Percentiles rank a stretch among this genome's conserved stretches.
phyloP scores from a whole-genome alignment of 805 yeast genomes.

The Grigorovia humatica region DNA sequence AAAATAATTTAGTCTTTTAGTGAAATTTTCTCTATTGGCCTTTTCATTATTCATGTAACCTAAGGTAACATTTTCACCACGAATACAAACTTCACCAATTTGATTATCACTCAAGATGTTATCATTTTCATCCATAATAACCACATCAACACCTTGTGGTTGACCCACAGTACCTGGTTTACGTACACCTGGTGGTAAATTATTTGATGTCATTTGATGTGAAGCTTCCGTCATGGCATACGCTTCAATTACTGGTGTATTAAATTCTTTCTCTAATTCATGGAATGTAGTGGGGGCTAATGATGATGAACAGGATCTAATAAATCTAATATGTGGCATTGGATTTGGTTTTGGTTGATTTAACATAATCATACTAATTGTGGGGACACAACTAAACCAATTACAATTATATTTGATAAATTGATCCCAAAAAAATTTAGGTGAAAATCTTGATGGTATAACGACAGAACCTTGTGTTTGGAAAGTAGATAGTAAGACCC shows the following conservation, averaged over 20 bases:
- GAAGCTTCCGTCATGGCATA: conserved; percentile 77
- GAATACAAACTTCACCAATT: conserved; percentile 60
- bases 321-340: conserved; percentile 49
- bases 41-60: conserved; percentile 65
- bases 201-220: conserved; percentile 71
- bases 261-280: conserved; percentile 44
- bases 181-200: conserved; percentile 52
- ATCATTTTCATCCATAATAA: conserved; percentile 42
- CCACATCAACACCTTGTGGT: conserved; percentile 59
- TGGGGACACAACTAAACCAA: conserved; percentile 75
- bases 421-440: conserved; percentile 50
- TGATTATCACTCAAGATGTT: conserved; percentile 38
- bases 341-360: conserved; percentile 40
- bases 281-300: conserved; percentile 56
- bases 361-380: conserved; percentile 58
- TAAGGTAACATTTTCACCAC: conserved; percentile 57
- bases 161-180: conserved; percentile 67
- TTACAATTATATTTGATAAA: conserved; percentile 40
- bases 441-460: conserved; percentile 55
- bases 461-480: conserved; percentile 50
- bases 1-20: conserved; percentile 46
- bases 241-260: conserved; percentile 65
- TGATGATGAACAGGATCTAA: conserved; percentile 64
- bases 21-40: conserved; percentile 60
- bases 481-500: conserved; percentile 53